A percentile compares a stretch with the other conserved stretches of the same genome.
These are phyloP conservation scores for Puccinia polysora DNA, from an alignment of 1,284 basidiomycete genomes.

Conservation along the genomic window DNA sequence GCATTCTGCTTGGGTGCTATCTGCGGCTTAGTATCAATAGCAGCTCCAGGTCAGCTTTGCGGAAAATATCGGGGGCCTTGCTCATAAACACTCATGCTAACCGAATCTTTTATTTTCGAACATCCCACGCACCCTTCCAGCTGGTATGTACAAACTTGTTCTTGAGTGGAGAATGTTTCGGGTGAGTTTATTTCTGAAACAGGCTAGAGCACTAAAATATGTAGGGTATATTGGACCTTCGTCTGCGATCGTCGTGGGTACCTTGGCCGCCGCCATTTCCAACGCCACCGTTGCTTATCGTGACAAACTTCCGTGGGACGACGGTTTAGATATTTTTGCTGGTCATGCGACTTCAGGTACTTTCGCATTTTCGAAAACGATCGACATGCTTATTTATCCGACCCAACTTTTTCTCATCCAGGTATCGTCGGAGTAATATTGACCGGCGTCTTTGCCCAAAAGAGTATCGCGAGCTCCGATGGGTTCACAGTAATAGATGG, in stretches of 20 bases:
- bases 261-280: constrained; percentile 66
- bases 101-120: too few species aligned
- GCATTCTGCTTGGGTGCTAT: constrained; percentile 80
- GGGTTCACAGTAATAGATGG: constrained; percentile 59
- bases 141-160: constrained; percentile 13
- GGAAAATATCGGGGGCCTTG: background rate
- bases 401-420: constrained; percentile 66
- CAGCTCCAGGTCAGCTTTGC: constrained; percentile 57
- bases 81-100: too few species aligned
- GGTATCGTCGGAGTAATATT: constrained; percentile 51
- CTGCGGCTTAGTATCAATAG: constrained; percentile 84
- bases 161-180: background rate
- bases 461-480: constrained; percentile 71
- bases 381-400: constrained; percentile 51
- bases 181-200: background rate
- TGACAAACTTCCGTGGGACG: constrained; percentile 64
- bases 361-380: background rate
- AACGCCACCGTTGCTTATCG: constrained; percentile 81
- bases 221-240: constrained; percentile 57
- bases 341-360: constrained; percentile 47
- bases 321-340: constrained; percentile 60
- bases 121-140: background rate
- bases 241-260: constrained; percentile 67
- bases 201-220: background rate
- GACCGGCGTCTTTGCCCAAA: constrained; percentile 66